Conservation (phyloP, 139 green algal genomes). For the Klebsormidium nitens region DNA sequence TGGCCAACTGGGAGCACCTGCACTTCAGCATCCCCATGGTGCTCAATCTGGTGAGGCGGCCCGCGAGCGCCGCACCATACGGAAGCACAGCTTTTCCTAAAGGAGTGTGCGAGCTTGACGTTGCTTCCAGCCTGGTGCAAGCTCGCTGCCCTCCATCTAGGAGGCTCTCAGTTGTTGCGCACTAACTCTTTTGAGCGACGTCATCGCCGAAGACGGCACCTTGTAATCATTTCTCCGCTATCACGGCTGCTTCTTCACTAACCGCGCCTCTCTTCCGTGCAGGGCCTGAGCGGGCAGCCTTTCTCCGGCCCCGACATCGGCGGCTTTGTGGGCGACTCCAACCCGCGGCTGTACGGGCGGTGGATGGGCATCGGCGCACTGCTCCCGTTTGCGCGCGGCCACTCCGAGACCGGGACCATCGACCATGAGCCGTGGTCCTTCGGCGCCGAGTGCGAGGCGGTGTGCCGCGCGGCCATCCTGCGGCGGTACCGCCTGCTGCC, state of each 20-base stretch:
- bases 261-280: not conserved
- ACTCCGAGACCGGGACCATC: slow-evolving; percentile 29
- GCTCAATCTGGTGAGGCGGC: slow-evolving; percentile 24
- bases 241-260: not conserved
- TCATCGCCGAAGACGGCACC: not conserved
- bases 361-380: slow-evolving; percentile 35
- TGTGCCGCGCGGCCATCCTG: slow-evolving; percentile 17
- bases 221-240: not conserved
- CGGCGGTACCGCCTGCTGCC: slow-evolving; percentile 26
- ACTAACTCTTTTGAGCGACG: too few species aligned
- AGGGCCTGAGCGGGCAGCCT: slow-evolving; percentile 25
- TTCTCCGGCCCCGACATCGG: slow-evolving; percentile 34
- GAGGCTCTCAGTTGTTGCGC: too few species aligned
- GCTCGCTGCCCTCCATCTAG: too few species aligned
- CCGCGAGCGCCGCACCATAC: too few species aligned
- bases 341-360: slow-evolving; percentile 14
- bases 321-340: slow-evolving; percentile 16
- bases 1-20: slow-evolving; percentile 28
- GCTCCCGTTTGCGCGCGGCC: slow-evolving; percentile 23
- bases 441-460: slow-evolving; percentile 16
- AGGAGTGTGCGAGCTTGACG: too few species aligned
- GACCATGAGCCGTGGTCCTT: slow-evolving; percentile 36
- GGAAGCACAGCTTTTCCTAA: too few species aligned
- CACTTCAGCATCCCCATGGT: slow-evolving; percentile 28
- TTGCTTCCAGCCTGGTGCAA: too few species aligned